These are phyloP conservation scores for Amesomyces nigricolor DNA, from an alignment of 2,329 filamentous ascomycete genomes.

Conservation along the genomic window DNA sequence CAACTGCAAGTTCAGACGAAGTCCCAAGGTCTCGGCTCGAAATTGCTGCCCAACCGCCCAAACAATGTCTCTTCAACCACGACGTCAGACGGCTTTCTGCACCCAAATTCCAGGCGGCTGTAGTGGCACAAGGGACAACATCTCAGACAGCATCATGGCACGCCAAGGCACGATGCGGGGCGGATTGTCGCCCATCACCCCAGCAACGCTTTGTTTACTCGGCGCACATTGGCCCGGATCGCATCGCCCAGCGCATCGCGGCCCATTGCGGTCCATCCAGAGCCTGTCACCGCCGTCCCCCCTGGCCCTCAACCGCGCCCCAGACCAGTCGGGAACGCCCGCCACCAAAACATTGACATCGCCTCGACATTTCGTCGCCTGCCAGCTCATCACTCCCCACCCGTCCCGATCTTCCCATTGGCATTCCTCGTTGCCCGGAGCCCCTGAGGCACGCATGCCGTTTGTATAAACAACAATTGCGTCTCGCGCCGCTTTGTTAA, in stretches of 20 bases:
- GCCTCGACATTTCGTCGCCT: constrained; percentile 6
- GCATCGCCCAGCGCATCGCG: not conserved
- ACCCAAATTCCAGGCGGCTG: too few relatives aligned
- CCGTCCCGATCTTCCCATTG: constrained; percentile 9
- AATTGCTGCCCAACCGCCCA: too few relatives aligned
- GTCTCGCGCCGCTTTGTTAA: constrained; percentile 4
- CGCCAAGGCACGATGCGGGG: too few relatives aligned
- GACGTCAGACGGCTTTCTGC: too few relatives aligned
- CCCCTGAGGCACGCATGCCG: not conserved
- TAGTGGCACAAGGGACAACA: too few relatives aligned
- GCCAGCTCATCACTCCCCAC: constrained; percentile 21
- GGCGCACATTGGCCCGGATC: constrained; percentile 5
- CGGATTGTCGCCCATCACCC: not conserved
- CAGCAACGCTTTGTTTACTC: constrained; percentile 16
- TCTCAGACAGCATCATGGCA: too few relatives aligned
- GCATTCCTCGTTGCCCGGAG: constrained; percentile 20
- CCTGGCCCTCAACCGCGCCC: not conserved
- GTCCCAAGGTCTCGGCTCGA: too few relatives aligned
- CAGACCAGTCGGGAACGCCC: constrained; percentile 15
- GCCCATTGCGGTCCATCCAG: not conserved
- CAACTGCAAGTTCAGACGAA: too few relatives aligned
- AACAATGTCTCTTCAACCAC: too few relatives aligned
- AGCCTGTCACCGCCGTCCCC: not conserved
- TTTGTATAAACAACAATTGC: constrained; percentile 16
- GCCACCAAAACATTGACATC: constrained; percentile 17